Evolutionary conservation across 345 rosid species (phyloP).

Genomic region (Syzygium oleosum): DNA sequence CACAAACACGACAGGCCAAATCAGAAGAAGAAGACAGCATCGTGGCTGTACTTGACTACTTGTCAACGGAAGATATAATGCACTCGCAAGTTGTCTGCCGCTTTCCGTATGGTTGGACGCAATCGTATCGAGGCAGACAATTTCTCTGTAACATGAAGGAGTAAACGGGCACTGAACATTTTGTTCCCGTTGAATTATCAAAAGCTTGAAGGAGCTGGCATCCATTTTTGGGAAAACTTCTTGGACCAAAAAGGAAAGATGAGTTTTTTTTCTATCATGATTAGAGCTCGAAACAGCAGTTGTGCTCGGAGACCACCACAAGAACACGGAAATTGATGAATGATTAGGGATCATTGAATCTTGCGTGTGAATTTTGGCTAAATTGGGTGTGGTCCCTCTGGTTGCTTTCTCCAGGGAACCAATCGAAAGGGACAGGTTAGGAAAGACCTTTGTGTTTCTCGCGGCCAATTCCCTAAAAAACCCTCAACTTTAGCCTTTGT

Average conservation of each 20-base stretch:
- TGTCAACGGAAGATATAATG: neutral
- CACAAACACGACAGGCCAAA: neutral
- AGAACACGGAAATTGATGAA: neutral
- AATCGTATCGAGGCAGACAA: neutral
- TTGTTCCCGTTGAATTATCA: neutral
- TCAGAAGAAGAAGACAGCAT: neutral
- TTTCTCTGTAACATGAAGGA: neutral
- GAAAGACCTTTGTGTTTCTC: neutral
- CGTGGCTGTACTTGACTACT: accelerated
- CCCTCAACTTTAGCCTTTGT: no score
- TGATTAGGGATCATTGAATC: neutral
- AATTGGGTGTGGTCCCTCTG: neutral
- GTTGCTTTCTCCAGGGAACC: neutral
- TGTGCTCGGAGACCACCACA: neutral
- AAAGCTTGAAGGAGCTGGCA: neutral
- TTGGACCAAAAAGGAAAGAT: neutral
- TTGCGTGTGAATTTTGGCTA: neutral
- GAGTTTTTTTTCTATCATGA: neutral
- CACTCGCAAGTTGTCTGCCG: neutral
- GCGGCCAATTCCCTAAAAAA: no score
- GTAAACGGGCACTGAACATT: neutral
- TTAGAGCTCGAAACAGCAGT: neutral
- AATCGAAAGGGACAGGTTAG: neutral
- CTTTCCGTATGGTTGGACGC: neutral
- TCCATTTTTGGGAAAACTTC: neutral